Conservation (phyloP, 2,329 filamentous ascomycete species). For the Penicillium sumatraense region DNA sequence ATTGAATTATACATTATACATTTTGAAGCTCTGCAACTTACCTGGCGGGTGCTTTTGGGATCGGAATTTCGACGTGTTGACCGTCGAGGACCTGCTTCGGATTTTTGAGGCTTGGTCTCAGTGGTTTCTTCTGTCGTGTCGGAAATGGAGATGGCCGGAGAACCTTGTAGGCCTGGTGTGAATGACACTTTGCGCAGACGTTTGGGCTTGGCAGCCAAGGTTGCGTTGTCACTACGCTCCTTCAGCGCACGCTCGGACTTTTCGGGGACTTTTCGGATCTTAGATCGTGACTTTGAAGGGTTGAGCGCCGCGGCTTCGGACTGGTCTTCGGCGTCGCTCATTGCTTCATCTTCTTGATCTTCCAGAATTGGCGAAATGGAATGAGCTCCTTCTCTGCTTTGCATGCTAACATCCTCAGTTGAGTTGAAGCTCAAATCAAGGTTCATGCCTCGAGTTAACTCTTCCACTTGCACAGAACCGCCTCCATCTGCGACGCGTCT, state of each 20-base stretch:
- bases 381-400: conserved; percentile 24
- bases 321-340: conserved; percentile 32
- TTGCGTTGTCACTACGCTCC: conserved; percentile 42
- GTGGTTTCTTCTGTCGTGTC: conserved; percentile 41
- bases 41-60: conserved; percentile 33
- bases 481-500: conserved; percentile 67
- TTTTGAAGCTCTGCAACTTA: conserved; percentile 24
- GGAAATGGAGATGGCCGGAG: conserved; percentile 28
- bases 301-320: conserved; percentile 9
- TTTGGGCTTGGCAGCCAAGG: conserved; percentile 25
- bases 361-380: conserved; percentile 38
- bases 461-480: conserved; percentile 47
- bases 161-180: conserved; percentile 36
- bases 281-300: conserved; percentile 20
- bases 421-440: conserved; percentile 43
- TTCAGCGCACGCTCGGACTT: conserved; percentile 36
- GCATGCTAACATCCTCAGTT: conserved; percentile 20
- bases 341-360: conserved; percentile 34
- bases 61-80: conserved; percentile 32
- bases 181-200: conserved; percentile 45
- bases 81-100: conserved; percentile 35
- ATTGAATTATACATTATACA: neutral
- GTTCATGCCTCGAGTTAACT: conserved; percentile 48
- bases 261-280: conserved; percentile 29
- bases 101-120: conserved; percentile 38